Percentiles rank a stretch among this genome's conserved stretches.
Conservation (phyloP, 371 early-diverging fungal species). For the Zychaea mexicana region DNA sequence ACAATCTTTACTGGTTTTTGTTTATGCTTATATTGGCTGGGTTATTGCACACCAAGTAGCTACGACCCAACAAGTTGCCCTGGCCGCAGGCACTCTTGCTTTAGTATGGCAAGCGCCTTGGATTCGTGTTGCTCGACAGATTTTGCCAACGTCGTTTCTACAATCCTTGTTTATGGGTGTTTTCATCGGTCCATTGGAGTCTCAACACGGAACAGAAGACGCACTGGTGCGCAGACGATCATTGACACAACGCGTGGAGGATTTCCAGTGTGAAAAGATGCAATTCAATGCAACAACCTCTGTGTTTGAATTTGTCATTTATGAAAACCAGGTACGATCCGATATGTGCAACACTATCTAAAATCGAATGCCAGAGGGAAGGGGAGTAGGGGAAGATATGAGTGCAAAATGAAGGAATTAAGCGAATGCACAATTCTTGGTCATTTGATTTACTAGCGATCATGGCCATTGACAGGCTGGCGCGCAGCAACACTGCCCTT, state of each 20-base stretch:
- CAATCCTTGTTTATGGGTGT: constrained; percentile 16
- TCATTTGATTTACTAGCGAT: constrained; percentile 11
- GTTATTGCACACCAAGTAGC: constrained; percentile 10
- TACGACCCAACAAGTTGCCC: constrained; percentile 8
- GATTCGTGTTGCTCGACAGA: neutral
- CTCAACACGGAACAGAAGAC: neutral
- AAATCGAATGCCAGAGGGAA: too few species aligned
- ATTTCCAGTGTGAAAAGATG: constrained; percentile 12
- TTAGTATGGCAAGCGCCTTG: constrained; percentile 6
- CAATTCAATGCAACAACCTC: neutral
- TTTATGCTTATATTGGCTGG: constrained; percentile 15
- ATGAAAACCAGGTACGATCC: constrained; percentile 19
- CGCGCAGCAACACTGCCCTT: constrained; percentile 4
- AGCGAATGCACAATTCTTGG: neutral
- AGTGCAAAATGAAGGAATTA: neutral
- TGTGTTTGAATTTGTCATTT: constrained; percentile 18
- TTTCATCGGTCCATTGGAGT: constrained; percentile 10
- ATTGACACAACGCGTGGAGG: constrained; percentile 12
- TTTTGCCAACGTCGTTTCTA: constrained; percentile 7
- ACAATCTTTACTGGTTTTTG: neutral
- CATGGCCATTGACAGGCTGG: constrained; percentile 20
- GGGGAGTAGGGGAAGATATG: neutral
- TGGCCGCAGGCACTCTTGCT: constrained; percentile 7
- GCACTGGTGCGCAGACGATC: neutral
- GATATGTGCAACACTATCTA: neutral